Conservation (phyloP, 2,329 filamentous ascomycete genomes). For the Diaporthe destruens region DNA sequence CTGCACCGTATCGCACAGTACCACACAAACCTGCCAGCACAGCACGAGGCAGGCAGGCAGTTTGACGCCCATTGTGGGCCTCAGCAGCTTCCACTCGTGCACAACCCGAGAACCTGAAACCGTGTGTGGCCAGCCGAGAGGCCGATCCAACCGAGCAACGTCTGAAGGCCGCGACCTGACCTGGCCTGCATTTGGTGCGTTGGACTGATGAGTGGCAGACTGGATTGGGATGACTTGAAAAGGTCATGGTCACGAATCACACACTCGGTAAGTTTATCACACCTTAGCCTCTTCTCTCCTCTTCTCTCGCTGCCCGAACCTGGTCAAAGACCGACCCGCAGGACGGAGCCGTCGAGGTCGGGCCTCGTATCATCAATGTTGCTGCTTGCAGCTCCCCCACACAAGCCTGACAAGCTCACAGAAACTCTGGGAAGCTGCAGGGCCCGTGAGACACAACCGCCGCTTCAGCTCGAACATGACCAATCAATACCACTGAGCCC, state of each 20-base stretch:
- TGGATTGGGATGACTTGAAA: neutral
- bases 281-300: neutral
- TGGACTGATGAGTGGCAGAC: neutral
- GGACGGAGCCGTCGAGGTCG: neutral
- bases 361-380: slow-evolving; percentile 17
- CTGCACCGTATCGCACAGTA: neutral
- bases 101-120: slow-evolving; percentile 29
- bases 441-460: slow-evolving; percentile 13
- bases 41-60: neutral
- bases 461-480: slow-evolving; percentile 32
- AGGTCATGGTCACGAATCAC: neutral
- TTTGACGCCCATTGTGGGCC: slow-evolving; percentile 25
- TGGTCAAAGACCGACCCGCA: neutral
- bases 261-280: neutral
- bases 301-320: neutral
- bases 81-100: neutral
- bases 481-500: slow-evolving; percentile 27
- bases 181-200: neutral
- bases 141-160: slow-evolving; percentile 14
- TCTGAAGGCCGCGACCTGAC: neutral
- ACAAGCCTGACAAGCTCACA: slow-evolving; percentile 11
- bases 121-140: slow-evolving; percentile 8
- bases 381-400: neutral
- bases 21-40: neutral
- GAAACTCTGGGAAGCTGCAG: slow-evolving; percentile 21